Conservation (phyloP, 495 filamentous ascomycete genomes). For the Penicillium cosmopolitanum region DNA sequence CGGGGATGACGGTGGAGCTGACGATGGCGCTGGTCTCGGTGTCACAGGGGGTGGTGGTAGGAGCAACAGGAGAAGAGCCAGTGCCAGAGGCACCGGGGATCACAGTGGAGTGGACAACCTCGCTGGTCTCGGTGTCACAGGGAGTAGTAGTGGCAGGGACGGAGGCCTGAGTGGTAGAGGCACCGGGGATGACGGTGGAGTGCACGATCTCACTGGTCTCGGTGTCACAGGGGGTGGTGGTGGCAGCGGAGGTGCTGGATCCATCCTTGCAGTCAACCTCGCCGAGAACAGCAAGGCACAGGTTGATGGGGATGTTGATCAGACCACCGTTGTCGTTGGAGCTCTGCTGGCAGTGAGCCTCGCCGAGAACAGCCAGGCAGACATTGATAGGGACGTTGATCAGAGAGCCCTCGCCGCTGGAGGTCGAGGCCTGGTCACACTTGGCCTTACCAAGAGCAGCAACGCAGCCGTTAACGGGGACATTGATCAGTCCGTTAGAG, state of each 20-base stretch:
- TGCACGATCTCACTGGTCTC: constrained; percentile 6
- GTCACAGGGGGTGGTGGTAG: constrained; percentile 7
- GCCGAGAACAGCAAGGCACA: constrained; percentile 34
- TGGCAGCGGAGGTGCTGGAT: constrained; percentile 9
- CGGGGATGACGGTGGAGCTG: constrained; percentile 1
- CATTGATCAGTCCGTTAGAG: constrained; percentile 30
- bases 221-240: constrained; percentile 5
- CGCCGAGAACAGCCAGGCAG: constrained; percentile 33
- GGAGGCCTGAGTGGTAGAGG: background rate
- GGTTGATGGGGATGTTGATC: constrained; percentile 34
- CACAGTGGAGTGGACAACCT: constrained; percentile 9
- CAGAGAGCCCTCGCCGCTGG: constrained; percentile 22
- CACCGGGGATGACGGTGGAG: constrained; percentile 2
- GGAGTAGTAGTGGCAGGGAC: constrained; percentile 7
- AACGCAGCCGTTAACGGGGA: constrained; percentile 32
- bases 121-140: constrained; percentile 4
- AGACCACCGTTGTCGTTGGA: constrained; percentile 19
- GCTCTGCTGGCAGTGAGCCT: constrained; percentile 28
- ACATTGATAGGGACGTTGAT: constrained; percentile 38
- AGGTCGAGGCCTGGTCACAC: constrained; percentile 33
- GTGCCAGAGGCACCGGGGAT: constrained; percentile 6
- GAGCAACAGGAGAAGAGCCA: background rate
- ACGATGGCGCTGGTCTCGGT: constrained; percentile 3
- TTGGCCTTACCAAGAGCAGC: constrained; percentile 34
- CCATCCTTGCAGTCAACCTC: constrained; percentile 29